Conservation (phyloP, 495 filamentous ascomycete genomes). For the Zalerion maritima region DNA sequence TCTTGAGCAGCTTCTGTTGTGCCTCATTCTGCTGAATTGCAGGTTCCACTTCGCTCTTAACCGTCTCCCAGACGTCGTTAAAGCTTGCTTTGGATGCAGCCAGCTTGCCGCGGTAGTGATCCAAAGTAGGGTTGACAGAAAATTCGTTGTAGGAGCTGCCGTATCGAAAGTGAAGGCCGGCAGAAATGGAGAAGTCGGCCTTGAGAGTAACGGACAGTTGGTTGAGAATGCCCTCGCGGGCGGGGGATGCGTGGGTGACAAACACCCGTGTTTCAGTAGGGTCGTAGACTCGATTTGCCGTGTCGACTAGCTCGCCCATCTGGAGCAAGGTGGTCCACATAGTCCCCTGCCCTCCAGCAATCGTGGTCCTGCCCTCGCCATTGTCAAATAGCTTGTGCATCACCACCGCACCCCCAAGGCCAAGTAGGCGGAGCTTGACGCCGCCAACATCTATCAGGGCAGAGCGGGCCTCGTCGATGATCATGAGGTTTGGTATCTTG, state of each 20-base stretch:
- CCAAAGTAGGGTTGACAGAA: slow-evolving; percentile 93
- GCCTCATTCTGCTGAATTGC: slow-evolving; percentile 85
- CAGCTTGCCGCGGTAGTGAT: slow-evolving; percentile 98
- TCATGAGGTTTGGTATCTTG: slow-evolving; percentile 92
- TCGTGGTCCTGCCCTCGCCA: slow-evolving; percentile 92
- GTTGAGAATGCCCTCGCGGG: slow-evolving; percentile 91
- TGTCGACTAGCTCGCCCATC: slow-evolving; percentile 97
- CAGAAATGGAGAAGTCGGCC: slow-evolving; percentile 95
- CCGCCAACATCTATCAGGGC: slow-evolving; percentile 87
- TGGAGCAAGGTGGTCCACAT: slow-evolving; percentile 99
- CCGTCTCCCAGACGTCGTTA: slow-evolving; percentile 99
- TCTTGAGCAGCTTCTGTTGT: slow-evolving; percentile 77
- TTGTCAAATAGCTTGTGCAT: slow-evolving; percentile 99
- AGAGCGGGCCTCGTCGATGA: slow-evolving; percentile 95
- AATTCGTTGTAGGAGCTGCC: slow-evolving; percentile 99
- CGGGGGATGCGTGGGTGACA: slow-evolving; percentile 93
- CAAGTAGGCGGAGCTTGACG: slow-evolving; percentile 88
- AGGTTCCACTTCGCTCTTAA: slow-evolving; percentile 84
- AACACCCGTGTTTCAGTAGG: slow-evolving; percentile 97
- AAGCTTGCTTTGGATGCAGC: slow-evolving; percentile 98
- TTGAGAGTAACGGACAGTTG: slow-evolving; percentile 96
- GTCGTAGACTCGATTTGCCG: slow-evolving; percentile 94
- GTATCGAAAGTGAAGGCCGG: slow-evolving; percentile 96
- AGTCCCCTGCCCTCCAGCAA: slow-evolving; percentile 94
- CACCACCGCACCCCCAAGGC: slow-evolving; percentile 89